A percentile compares a stretch with the other conserved stretches of the same genome.
phyloP scores from a whole-genome alignment of 306 rosid genomes.

The Lathyrus sativus region DNA sequence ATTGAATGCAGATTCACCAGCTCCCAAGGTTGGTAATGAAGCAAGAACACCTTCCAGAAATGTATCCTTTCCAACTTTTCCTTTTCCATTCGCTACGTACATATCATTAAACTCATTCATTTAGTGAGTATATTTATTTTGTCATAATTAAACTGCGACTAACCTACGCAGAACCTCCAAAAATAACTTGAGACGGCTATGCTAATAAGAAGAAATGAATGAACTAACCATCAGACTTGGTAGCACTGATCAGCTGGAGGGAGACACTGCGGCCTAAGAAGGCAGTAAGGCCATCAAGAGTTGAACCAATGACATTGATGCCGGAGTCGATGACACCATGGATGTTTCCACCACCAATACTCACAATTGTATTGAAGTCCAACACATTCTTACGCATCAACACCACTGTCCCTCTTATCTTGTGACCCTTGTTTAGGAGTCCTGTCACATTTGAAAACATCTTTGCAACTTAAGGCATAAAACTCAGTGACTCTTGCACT shows the following conservation, averaged over 20 bases:
- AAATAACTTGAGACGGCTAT: too few species aligned
- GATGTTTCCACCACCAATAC: constrained; percentile 12
- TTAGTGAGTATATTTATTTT: too few species aligned
- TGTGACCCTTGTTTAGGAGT: constrained; percentile 28
- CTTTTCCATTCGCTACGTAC: constrained; percentile 50
- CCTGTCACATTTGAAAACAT: constrained; percentile 41
- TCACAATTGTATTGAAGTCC: constrained; percentile 34
- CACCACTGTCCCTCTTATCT: constrained; percentile 47
- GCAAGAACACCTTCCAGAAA: constrained; percentile 55
- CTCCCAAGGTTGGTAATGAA: constrained; percentile 46
- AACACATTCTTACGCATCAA: constrained; percentile 49
- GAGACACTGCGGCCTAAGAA: constrained; percentile 44
- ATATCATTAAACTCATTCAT: not conserved
- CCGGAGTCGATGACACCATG: constrained; percentile 33
- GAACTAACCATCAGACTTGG: constrained; percentile 36
- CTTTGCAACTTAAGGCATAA: not conserved
- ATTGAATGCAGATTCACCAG: constrained; percentile 53
- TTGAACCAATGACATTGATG: constrained; percentile 27
- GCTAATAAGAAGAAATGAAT: not conserved
- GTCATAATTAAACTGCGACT: too few species aligned
- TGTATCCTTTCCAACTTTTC: constrained; percentile 58
- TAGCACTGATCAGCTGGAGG: constrained; percentile 47
- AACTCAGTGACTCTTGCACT: not conserved
- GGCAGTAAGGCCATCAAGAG: constrained; percentile 41
- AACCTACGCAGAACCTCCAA: too few species aligned